Percentiles rank a stretch among this genome's conserved stretches.
Conservation (phyloP, 495 filamentous ascomycete genomes). For the Lindgomyces ingoldianus region DNA sequence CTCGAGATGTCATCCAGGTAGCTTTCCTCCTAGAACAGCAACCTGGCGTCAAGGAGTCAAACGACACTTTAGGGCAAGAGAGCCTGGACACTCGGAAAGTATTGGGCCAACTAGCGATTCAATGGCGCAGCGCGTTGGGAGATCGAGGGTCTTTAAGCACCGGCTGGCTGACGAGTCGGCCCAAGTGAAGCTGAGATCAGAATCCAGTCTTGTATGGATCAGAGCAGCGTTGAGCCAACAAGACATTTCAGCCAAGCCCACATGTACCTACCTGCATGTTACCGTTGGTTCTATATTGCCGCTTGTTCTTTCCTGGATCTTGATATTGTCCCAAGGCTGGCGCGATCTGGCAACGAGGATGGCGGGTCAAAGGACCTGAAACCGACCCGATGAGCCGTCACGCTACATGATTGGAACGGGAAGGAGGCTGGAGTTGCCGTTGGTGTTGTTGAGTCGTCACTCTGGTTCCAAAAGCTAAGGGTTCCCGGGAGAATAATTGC, state of each 20-base stretch:
- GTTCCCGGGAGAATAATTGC: constrained; percentile 35
- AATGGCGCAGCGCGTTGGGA: constrained; percentile 88
- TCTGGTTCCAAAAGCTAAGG: background rate
- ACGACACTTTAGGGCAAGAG: constrained; percentile 39
- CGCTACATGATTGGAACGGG: constrained; percentile 6
- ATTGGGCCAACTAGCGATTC: constrained; percentile 80
- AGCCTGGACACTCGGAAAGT: constrained; percentile 60
- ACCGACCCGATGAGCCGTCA: constrained; percentile 13
- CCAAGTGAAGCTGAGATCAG: constrained; percentile 45
- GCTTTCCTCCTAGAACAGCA: constrained; percentile 82
- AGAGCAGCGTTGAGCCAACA: background rate
- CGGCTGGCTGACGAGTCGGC: constrained; percentile 70
- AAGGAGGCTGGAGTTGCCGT: background rate
- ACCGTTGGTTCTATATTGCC: background rate
- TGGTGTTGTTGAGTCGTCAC: background rate
- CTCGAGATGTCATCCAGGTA: constrained; percentile 86
- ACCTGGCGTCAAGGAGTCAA: constrained; percentile 50
- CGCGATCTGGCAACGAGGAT: too few relatives aligned
- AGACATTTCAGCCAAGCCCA: background rate
- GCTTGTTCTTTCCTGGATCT: too few relatives aligned
- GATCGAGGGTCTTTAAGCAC: constrained; percentile 85
- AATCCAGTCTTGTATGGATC: background rate
- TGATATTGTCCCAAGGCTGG: too few relatives aligned
- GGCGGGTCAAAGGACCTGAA: too few relatives aligned
- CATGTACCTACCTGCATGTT: background rate